Evolutionary conservation across 148 eudicot species (phyloP).

Genomic region (Diospyros lotus): DNA sequence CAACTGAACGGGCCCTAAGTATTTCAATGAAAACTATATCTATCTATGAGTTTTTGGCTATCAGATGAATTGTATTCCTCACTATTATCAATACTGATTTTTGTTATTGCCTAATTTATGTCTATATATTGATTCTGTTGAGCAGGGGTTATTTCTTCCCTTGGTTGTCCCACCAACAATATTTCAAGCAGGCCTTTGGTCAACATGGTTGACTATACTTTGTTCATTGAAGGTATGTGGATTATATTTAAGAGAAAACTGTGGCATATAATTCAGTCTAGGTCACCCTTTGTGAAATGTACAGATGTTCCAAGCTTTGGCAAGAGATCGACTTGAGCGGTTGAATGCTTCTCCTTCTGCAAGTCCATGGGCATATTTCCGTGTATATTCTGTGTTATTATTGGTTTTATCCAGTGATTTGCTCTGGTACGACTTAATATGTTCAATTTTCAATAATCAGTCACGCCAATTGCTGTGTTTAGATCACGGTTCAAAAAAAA

Average conservation of each 20-base stretch:
- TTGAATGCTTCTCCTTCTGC: conserved; percentile 97
- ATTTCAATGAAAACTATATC: not conserved
- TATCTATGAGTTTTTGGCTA: not conserved
- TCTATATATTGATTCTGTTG: conserved; percentile 7
- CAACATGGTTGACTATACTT: conserved; percentile 74
- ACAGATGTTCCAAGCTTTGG: conserved; percentile 99
- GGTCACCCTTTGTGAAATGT: conserved; percentile 9
- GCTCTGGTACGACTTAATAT: conserved; percentile 57
- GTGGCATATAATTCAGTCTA: conserved; percentile 12
- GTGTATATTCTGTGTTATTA: conserved; percentile 88
- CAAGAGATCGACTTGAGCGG: conserved; percentile 97
- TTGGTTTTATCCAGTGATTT: conserved; percentile 66
- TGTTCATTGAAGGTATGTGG: conserved; percentile 76
- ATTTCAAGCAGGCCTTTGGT: conserved; percentile 78
- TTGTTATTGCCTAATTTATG: conserved; percentile 1
- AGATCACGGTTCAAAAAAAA: not conserved
- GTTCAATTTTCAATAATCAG: not conserved
- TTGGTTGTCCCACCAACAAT: conserved; percentile 80
- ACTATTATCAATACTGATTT: not conserved
- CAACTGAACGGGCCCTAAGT: too few relatives aligned
- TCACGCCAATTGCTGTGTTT: not conserved
- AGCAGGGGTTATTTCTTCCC: conserved; percentile 93
- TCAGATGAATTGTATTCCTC: not conserved
- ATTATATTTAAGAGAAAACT: conserved; percentile 7
- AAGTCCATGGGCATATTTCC: conserved; percentile 84